Evolutionary conservation across 2,329 filamentous ascomycete genomes (phyloP), one percentile per base, ranked within the genome.

Genomic region (Orbilia blumenaviensis): DNA sequence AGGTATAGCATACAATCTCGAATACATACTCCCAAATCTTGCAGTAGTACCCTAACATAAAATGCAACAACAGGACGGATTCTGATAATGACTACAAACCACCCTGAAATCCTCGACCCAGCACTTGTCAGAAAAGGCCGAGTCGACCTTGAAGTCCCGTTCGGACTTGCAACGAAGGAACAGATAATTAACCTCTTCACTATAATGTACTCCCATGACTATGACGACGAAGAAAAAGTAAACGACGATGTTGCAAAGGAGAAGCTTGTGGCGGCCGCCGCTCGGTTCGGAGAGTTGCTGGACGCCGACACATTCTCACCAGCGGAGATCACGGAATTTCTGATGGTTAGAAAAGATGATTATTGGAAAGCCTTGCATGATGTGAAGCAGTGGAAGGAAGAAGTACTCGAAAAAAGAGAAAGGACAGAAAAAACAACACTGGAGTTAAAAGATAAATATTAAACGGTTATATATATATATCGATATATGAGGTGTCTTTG

Each of bases 71-170:
- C 32, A 75, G 88, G 88, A 5, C 86, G 88, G n/a, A 84, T 89
- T 3, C 84, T 89, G 12, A 86, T 89, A 81, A 89, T 89, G 88
- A 89, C 88, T 1, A 89, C 88, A n/a, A 89, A 89, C 78, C 87
- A 89, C 80, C 64, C 88, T 0, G 87, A 89, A 77, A 88, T 87
- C 79, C 84, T 89, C 7, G 88, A 89, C 82, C 86, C 86, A 77
- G 88, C 88, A 0, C 84, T 90, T 16, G 88, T 89, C 77, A 87
- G 88, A 0, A 88, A 88, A 0, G 88, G 88, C 0, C 86, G 88
- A 4, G 85, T 90, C 5, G 88, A 90, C 80, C 88, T 80, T 2
- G 78, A 81, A n/a, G 66, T 81, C 3, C 63, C 64, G 38, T 81
- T 82, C 42, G 79, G 61, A 7, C 78, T 77, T 62, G 74, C 79